These are phyloP conservation scores for Leucosporidium scottii DNA, from an alignment of 768 basidiomycete species.

Conservation along the genomic window DNA sequence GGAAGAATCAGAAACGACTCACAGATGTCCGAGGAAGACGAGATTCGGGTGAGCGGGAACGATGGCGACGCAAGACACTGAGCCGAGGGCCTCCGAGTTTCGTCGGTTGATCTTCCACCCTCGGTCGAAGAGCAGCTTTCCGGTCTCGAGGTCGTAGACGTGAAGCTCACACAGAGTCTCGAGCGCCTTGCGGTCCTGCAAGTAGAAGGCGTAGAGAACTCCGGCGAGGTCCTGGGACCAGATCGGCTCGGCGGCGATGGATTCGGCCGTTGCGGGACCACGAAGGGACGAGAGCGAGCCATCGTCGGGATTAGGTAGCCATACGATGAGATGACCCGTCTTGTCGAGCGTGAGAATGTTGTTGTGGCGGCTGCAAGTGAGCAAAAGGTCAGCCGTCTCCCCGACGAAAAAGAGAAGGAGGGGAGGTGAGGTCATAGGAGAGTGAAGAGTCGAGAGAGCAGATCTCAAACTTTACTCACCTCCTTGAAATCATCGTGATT, in stretches of 20 bases:
- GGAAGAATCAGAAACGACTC: neutral
- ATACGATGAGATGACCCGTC: constrained; percentile 11
- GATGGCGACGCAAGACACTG: neutral
- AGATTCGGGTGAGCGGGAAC: neutral
- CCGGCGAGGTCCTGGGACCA: constrained; percentile 2
- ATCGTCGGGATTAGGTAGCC: constrained; percentile 2
- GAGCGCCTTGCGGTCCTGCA: too few relatives aligned
- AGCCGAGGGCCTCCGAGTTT: too few relatives aligned
- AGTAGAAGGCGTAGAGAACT: neutral
- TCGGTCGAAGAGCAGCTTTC: too few relatives aligned
- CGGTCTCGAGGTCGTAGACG: too few relatives aligned
- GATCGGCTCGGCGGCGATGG: neutral
- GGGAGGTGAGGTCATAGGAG: too few relatives aligned
- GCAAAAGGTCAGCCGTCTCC: neutral
- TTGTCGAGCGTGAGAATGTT: constrained; percentile 20
- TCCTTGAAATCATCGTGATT: too few relatives aligned
- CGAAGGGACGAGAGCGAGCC: constrained; percentile 12
- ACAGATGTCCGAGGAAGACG: constrained; percentile 21
- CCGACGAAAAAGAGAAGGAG: too few relatives aligned
- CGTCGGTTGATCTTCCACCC: too few relatives aligned
- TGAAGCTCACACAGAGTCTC: too few relatives aligned
- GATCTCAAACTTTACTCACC: too few relatives aligned
- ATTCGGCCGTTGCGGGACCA: neutral
- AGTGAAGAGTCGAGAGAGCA: too few relatives aligned
- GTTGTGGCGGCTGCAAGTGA: neutral